Conservation (phyloP, 331 rosid species). For the Stylosanthes scabra region DNA sequence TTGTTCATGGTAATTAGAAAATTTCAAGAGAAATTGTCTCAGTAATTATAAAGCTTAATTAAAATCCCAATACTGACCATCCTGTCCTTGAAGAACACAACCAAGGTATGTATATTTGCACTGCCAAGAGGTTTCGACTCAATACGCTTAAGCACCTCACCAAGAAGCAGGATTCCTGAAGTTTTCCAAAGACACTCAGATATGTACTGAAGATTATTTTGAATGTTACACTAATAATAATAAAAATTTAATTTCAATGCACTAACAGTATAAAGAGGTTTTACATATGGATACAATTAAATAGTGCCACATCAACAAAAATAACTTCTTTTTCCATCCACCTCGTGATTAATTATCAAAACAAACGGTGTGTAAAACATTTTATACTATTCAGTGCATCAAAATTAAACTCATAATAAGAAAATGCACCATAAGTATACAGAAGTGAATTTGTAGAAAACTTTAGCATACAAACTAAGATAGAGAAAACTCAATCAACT, state of each 20-base stretch:
- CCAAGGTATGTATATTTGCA: conserved; percentile 76
- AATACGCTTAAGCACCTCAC: conserved; percentile 68
- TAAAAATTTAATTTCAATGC: too few species aligned
- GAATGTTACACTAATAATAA: conserved; percentile 6
- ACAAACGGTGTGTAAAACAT: too few species aligned
- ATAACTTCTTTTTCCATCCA: too few species aligned
- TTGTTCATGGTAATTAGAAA: conserved; percentile 26
- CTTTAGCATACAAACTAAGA: conserved; percentile 14
- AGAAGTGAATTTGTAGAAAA: neutral
- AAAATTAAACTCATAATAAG: too few species aligned
- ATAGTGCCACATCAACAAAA: too few species aligned
- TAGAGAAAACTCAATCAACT: conserved; percentile 7
- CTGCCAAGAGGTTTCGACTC: conserved; percentile 66
- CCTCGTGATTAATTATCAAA: too few species aligned
- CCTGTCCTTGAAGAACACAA: conserved; percentile 81
- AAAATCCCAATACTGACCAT: conserved; percentile 68
- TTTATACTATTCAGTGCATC: too few species aligned
- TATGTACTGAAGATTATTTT: conserved; percentile 8
- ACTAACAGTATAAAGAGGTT: too few species aligned
- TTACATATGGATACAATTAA: too few species aligned
- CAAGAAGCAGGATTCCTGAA: conserved; percentile 90
- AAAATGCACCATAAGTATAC: conserved; percentile 5
- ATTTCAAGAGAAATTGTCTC: conserved; percentile 11
- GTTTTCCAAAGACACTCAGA: conserved; percentile 33
- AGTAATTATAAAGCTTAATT: conserved; percentile 25